phyloP scores from a whole-genome alignment of 441 rosid genomes.

The Pelargonium myrrhifolium region DNA sequence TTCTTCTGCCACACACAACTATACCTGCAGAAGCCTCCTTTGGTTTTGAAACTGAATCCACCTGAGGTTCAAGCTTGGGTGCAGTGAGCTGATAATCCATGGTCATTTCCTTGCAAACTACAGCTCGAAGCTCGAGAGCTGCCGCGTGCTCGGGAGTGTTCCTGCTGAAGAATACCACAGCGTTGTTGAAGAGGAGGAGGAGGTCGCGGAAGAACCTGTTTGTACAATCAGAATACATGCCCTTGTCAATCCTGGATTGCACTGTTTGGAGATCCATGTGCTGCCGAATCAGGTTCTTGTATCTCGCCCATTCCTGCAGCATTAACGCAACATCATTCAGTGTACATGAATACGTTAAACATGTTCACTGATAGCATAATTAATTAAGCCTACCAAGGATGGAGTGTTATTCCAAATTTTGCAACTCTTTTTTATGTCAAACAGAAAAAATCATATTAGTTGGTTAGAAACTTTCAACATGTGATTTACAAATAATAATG shows the following conservation, averaged over 20 bases:
- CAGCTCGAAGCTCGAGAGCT: constrained; percentile 32
- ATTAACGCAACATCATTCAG: too few species aligned
- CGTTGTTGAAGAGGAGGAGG: constrained; percentile 41
- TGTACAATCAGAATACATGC: constrained; percentile 28
- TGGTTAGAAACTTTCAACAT: too few species aligned
- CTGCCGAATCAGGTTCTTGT: constrained; percentile 37
- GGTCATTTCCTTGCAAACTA: constrained; percentile 33
- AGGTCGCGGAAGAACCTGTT: constrained; percentile 36
- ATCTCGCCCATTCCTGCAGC: constrained; percentile 38
- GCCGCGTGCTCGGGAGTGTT: constrained; percentile 33
- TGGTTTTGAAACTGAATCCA: constrained; percentile 22
- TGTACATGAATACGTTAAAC: too few species aligned
- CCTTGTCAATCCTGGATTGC: constrained; percentile 35
- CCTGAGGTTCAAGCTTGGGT: constrained; percentile 19
- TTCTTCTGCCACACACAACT: constrained; percentile 30
- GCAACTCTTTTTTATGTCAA: too few species aligned
- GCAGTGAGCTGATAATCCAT: constrained; percentile 20
- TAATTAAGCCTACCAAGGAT: too few species aligned
- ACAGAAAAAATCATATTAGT: too few species aligned
- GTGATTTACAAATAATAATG: too few species aligned
- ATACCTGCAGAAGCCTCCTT: constrained; percentile 20
- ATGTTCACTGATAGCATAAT: too few species aligned
- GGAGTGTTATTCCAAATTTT: too few species aligned
- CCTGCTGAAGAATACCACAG: constrained; percentile 28
- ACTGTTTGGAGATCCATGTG: constrained; percentile 37